These are phyloP conservation scores for Thermochaetoides thermophila DNA, from an alignment of 495 filamentous ascomycete species.

Conservation along the genomic window DNA sequence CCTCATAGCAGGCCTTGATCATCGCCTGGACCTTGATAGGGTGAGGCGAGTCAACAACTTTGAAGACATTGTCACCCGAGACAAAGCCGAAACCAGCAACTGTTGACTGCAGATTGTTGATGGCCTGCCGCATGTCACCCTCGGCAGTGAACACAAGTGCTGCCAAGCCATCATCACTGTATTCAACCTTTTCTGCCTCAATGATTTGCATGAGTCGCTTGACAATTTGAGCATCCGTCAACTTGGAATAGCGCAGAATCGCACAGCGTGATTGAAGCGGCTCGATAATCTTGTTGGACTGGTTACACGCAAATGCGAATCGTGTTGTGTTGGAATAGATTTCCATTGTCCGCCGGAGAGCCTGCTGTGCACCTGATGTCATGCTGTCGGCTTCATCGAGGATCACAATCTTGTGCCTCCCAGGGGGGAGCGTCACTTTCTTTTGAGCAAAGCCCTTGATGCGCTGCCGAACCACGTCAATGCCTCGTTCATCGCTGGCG, in stretches of 20 bases:
- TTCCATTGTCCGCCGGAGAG: slow-evolving; percentile 93
- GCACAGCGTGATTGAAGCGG: slow-evolving; percentile 92
- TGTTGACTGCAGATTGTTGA: slow-evolving; percentile 97
- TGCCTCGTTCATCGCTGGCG: slow-evolving; percentile 90
- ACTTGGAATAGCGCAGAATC: slow-evolving; percentile 82
- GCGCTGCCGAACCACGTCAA: slow-evolving; percentile 95
- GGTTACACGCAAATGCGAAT: slow-evolving; percentile 97
- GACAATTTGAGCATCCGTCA: slow-evolving; percentile 87
- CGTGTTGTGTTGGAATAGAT: slow-evolving; percentile 94
- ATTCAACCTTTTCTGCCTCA: slow-evolving; percentile 71
- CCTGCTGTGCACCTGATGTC: slow-evolving; percentile 94
- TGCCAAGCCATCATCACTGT: slow-evolving; percentile 86
- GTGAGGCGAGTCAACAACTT: slow-evolving; percentile 91
- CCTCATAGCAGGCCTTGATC: slow-evolving; percentile 91
- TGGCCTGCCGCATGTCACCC: slow-evolving; percentile 97
- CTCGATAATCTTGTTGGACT: slow-evolving; percentile 99
- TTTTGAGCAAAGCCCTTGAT: slow-evolving; percentile 99
- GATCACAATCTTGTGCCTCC: slow-evolving; percentile 91
- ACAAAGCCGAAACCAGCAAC: slow-evolving; percentile 94
- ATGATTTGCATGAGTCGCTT: slow-evolving; percentile 83
- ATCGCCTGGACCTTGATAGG: slow-evolving; percentile 97
- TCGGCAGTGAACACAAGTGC: slow-evolving; percentile 94
- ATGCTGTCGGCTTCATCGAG: slow-evolving; percentile 97
- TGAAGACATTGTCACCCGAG: slow-evolving; percentile 94
- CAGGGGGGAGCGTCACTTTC: slow-evolving; percentile 86